Evolutionary conservation across 176 grass and related monocot genomes (phyloP).

Genomic region (Oryza australiensis): DNA sequence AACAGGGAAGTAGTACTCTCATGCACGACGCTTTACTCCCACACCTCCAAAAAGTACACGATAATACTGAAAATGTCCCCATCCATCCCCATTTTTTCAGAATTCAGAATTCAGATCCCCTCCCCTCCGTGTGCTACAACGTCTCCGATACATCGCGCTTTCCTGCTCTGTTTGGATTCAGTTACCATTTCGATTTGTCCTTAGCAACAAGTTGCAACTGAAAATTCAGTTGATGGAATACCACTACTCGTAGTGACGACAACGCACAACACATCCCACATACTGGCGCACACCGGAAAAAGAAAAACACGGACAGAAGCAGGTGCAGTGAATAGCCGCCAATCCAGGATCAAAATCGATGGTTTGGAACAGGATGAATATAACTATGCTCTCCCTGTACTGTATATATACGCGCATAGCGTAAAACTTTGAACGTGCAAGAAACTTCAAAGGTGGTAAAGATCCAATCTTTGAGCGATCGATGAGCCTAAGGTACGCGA

Average conservation of each 20-base stretch:
- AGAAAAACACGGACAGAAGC: background rate
- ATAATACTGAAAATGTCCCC: background rate
- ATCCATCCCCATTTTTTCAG: background rate
- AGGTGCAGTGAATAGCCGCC: background rate
- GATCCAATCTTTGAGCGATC: background rate
- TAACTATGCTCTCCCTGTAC: background rate
- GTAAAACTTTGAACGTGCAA: background rate
- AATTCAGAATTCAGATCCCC: background rate
- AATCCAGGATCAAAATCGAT: background rate
- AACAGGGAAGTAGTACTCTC: background rate
- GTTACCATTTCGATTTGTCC: background rate
- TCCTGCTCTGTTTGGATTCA: background rate
- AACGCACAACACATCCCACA: background rate
- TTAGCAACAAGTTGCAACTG: background rate
- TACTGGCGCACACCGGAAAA: constrained; percentile 34
- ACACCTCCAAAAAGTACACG: background rate
- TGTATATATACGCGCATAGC: background rate
- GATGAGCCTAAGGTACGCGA: constrained; percentile 50
- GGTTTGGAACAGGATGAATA: background rate
- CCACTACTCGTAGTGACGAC: background rate
- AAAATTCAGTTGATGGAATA: background rate
- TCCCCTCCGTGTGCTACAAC: background rate
- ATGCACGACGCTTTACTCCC: background rate
- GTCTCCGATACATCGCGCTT: background rate
- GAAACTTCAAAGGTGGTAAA: background rate